phyloP scores from a whole-genome alignment of 768 basidiomycete genomes.

The Chalciporus pseudorubinellus region DNA sequence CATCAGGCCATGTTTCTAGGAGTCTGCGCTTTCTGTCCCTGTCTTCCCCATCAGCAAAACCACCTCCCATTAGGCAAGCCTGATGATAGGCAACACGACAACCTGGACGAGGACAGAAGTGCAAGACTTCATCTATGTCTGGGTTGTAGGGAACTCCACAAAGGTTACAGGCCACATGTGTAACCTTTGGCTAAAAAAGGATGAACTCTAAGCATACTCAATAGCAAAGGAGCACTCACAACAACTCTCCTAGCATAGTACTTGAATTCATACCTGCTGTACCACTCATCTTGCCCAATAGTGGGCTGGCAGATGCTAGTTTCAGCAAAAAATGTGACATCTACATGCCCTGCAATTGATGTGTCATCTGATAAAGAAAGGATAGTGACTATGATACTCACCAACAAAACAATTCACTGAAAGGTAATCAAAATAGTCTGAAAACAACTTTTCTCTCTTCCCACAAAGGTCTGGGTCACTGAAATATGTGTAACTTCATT shows the following conservation, averaged over 20 bases:
- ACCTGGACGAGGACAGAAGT: slow-evolving; percentile 54
- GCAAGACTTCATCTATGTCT: slow-evolving; percentile 40
- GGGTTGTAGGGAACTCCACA: slow-evolving; percentile 50
- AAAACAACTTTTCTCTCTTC: slow-evolving; percentile 47
- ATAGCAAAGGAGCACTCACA: slow-evolving; percentile 27
- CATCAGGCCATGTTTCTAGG: slow-evolving; percentile 39
- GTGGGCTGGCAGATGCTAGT: slow-evolving; percentile 33
- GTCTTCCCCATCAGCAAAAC: slow-evolving; percentile 12
- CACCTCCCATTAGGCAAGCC: slow-evolving; percentile 38
- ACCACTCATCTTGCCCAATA: slow-evolving; percentile 46
- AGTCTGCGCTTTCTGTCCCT: slow-evolving; percentile 24
- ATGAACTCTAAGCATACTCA: neutral
- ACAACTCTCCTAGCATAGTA: slow-evolving; percentile 32
- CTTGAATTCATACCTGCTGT: slow-evolving; percentile 44
- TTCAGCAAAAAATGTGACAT: slow-evolving; percentile 40
- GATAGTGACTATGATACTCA: slow-evolving; percentile 17
- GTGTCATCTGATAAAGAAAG: neutral
- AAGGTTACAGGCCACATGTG: slow-evolving; percentile 35
- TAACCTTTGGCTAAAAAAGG: slow-evolving; percentile 42
- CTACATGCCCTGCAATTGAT: slow-evolving; percentile 31
- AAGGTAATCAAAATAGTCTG: slow-evolving; percentile 49
- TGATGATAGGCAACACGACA: slow-evolving; percentile 52
- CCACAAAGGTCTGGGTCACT: slow-evolving; percentile 44
- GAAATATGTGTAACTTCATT: neutral
- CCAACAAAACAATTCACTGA: slow-evolving; percentile 46